Conservation (phyloP, 116 monocot genomes). For the Posidonia oceanica region DNA sequence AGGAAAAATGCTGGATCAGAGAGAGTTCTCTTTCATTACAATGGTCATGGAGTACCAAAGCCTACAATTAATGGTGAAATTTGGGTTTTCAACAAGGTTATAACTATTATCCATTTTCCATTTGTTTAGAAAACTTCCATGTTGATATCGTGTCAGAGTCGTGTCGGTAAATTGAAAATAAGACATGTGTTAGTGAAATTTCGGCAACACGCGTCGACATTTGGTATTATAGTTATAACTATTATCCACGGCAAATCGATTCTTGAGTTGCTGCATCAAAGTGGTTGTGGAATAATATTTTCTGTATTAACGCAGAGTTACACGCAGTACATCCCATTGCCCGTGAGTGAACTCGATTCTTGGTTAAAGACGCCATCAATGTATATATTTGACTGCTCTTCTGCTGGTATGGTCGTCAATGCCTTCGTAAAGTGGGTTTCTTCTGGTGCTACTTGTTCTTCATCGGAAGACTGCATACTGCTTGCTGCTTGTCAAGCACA, state of each 20-base stretch:
- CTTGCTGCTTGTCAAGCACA: constrained; percentile 94
- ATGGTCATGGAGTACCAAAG: constrained; percentile 97
- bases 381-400: constrained; percentile 98
- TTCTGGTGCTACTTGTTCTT: constrained; percentile 34
- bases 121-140: no score
- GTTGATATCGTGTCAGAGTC: no score
- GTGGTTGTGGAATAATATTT: not conserved
- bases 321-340: constrained; percentile 93
- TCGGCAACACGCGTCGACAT: no score
- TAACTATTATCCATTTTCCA: not conserved
- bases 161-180: no score
- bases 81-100: constrained; percentile 96
- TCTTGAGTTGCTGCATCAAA: not conserved
- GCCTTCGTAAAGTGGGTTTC: constrained; percentile 59
- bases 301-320: constrained; percentile 47
- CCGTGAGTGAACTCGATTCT: constrained; percentile 84
- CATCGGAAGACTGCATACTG: constrained; percentile 71
- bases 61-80: constrained; percentile 95
- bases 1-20: constrained; percentile 91
- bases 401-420: constrained; percentile 79
- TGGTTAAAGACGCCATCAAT: constrained; percentile 95
- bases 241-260: constrained; percentile 3
- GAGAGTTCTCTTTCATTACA: constrained; percentile 94
- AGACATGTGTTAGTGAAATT: no score
- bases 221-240: no score